These are phyloP conservation scores for Ceratobasidium sp. DNA, from an alignment of 1,284 basidiomycete genomes.

Conservation along the genomic window DNA sequence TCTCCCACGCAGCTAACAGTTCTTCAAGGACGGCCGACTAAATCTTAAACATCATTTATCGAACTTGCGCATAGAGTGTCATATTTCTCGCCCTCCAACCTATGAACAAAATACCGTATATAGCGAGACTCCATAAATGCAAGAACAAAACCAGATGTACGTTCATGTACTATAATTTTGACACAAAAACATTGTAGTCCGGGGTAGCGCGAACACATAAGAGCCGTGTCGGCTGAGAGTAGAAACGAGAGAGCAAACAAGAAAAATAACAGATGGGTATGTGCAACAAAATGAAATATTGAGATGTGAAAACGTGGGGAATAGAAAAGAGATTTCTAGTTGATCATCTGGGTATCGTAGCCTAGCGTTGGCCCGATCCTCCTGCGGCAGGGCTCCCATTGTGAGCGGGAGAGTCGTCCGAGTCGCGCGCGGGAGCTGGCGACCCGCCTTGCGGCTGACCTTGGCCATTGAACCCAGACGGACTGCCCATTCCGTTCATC, in stretches of 20 bases:
- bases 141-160: background rate
- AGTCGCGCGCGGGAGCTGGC: background rate
- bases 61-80: too few species aligned
- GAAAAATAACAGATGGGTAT: conserved; percentile 7
- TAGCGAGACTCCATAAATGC: background rate
- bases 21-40: too few species aligned
- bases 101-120: background rate
- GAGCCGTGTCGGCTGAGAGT: background rate
- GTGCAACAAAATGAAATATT: conserved; percentile 7
- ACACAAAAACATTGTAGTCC: too few species aligned
- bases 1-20: too few species aligned
- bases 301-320: background rate
- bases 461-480: conserved; percentile 13
- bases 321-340: background rate
- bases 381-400: conserved; percentile 26
- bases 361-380: conserved; percentile 9
- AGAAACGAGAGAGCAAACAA: background rate
- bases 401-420: conserved; percentile 10
- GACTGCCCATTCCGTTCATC: conserved; percentile 41
- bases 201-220: too few species aligned
- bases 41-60: too few species aligned
- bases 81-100: too few species aligned
- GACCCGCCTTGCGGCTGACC: conserved; percentile 2
- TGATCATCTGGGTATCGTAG: background rate
- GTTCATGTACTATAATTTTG: conserved; percentile 26